Conservation (phyloP, 306 rosid species). For the Lotus japonicus region DNA sequence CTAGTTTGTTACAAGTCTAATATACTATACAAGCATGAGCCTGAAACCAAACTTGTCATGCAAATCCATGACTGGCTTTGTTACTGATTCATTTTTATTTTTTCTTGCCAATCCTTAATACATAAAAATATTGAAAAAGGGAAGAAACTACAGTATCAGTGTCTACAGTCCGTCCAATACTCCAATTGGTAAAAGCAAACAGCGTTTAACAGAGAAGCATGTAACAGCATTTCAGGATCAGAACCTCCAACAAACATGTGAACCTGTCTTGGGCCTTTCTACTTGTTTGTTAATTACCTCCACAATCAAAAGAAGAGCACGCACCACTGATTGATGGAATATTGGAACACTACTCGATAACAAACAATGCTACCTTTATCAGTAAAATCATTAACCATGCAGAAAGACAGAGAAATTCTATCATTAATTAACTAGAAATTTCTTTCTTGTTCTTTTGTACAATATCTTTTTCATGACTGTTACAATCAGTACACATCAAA, state of each 20-base stretch:
- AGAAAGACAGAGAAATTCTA: constrained; percentile 4
- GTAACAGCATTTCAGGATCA: neutral
- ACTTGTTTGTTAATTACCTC: neutral
- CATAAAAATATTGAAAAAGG: neutral
- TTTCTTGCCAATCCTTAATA: no score
- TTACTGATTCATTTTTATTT: neutral
- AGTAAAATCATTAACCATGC: constrained; percentile 24
- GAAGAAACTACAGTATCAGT: neutral
- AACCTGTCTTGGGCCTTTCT: constrained; percentile 4
- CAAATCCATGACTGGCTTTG: neutral
- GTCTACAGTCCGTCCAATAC: neutral
- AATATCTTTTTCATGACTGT: constrained; percentile 31
- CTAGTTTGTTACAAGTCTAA: no score
- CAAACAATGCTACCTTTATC: constrained; percentile 15
- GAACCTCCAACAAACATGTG: neutral
- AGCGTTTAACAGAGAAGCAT: neutral
- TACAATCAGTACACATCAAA: constrained; percentile 34
- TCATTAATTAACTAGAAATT: neutral
- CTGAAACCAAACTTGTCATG: neutral
- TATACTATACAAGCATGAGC: no score
- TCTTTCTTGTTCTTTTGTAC: neutral
- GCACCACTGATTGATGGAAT: neutral
- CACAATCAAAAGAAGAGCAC: constrained; percentile 17
- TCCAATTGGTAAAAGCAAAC: neutral
- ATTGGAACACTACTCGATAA: neutral